A percentile compares a stretch with the other conserved stretches of the same genome.
These are phyloP conservation scores for Castanopsis chinensis DNA, from an alignment of 306 rosid species.

Conservation along the genomic window DNA sequence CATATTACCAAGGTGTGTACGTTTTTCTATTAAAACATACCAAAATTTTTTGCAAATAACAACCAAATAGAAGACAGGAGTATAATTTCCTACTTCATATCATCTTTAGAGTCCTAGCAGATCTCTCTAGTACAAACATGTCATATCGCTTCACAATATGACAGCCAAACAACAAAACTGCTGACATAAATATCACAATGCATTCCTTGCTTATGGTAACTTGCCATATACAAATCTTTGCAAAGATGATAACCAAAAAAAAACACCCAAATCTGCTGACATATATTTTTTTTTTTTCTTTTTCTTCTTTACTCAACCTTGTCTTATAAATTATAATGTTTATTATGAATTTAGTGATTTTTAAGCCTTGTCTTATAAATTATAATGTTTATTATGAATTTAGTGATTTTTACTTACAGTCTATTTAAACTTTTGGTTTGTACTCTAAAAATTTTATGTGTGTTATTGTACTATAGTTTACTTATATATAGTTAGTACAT, in stretches of 20 bases:
- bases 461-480: no score
- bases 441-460: no score
- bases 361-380: no score
- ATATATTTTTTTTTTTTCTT: no score
- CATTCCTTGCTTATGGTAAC: neutral
- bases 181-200: neutral
- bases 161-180: neutral
- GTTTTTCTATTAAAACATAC: neutral
- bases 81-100: neutral
- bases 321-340: no score
- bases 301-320: no score
- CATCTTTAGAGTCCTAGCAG: constrained; percentile 5
- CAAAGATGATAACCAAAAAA: neutral
- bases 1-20: neutral
- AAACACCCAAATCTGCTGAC: neutral
- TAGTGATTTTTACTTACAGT: no score
- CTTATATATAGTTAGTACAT: no score
- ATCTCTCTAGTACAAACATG: constrained; percentile 16
- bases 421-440: no score
- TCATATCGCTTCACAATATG: constrained; percentile 1
- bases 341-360: no score
- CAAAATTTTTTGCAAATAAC: neutral
- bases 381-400: no score
- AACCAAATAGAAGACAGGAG: neutral
- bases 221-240: neutral